phyloP scores from a whole-genome alignment of 2,329 filamentous ascomycete genomes.

The Xylariaceae sp. region DNA sequence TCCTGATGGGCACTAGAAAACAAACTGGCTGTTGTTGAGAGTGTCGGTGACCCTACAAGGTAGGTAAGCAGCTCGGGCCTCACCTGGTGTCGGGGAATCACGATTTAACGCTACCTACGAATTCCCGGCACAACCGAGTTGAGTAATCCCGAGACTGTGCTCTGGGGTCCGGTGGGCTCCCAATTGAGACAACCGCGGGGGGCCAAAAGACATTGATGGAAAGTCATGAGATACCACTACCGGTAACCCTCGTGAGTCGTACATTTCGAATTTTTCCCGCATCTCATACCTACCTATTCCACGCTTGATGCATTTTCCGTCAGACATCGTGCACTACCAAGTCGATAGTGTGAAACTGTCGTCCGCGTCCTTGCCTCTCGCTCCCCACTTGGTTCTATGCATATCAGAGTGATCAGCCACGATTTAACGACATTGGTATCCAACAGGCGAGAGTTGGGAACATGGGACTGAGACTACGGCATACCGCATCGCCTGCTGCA shows the following conservation, averaged over 20 bases:
- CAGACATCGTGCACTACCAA: neutral
- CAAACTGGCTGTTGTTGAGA: no score
- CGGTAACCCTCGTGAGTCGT: no score
- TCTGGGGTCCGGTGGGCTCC: slow-evolving; percentile 8
- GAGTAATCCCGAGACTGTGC: slow-evolving; percentile 15
- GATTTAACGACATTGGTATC: no score
- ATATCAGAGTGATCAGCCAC: no score
- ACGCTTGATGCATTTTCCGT: neutral
- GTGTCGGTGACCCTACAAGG: neutral
- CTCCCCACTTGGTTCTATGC: no score
- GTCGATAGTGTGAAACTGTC: neutral
- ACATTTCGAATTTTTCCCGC: no score
- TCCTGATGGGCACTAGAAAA: no score
- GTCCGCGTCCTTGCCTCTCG: no score
- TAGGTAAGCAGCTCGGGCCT: neutral
- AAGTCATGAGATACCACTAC: no score
- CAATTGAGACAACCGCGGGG: slow-evolving; percentile 10
- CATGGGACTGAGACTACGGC: neutral
- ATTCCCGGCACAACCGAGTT: slow-evolving; percentile 18
- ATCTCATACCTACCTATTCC: no score
- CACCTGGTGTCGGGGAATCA: neutral
- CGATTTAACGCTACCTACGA: neutral
- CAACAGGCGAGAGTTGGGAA: no score
- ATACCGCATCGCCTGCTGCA: neutral
- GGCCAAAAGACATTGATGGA: no score